These are phyloP conservation scores for Ceratocystis ficicola DNA, from an alignment of 2,329 filamentous ascomycete species.

Conservation along the genomic window DNA sequence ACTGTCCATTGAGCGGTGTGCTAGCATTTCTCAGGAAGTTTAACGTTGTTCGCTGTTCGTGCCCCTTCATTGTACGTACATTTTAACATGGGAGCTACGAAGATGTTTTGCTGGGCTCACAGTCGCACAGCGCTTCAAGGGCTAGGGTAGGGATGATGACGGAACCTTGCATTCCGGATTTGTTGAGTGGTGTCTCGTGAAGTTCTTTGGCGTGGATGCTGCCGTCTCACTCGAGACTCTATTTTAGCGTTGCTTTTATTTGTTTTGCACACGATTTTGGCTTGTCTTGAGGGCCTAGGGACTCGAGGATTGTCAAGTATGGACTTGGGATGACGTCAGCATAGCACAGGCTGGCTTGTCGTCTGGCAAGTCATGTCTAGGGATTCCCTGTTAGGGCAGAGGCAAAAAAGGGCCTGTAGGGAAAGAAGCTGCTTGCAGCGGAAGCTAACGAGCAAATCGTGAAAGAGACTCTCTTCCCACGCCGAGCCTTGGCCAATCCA, in stretches of 20 bases:
- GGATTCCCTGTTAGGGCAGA: not conserved
- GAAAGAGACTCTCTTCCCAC: not conserved
- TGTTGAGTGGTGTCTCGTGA: not conserved
- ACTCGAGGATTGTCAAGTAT: not conserved
- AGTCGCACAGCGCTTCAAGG: not conserved
- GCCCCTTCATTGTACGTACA: not conserved
- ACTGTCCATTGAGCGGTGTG: not conserved
- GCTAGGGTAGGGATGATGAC: not conserved
- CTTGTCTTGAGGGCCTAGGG: not conserved
- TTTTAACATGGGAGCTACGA: not conserved
- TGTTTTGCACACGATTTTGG: not conserved
- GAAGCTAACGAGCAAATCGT: not conserved
- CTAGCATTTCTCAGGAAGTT: not conserved
- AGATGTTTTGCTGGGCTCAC: not conserved
- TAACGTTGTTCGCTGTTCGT: not conserved
- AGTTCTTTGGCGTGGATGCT: too few species aligned
- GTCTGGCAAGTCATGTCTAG: not conserved
- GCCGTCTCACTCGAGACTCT: too few species aligned
- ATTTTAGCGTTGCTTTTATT: not conserved
- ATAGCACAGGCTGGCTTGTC: not conserved
- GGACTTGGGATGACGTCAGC: slow-evolving; percentile 14
- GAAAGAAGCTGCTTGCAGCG: not conserved
- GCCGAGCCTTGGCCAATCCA: not conserved
- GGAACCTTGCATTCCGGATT: not conserved
- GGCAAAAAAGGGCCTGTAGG: not conserved